Base-by-base conservation (phyloP, 371 early-diverging fungal species). In the Nematocida ironsii region DNA sequence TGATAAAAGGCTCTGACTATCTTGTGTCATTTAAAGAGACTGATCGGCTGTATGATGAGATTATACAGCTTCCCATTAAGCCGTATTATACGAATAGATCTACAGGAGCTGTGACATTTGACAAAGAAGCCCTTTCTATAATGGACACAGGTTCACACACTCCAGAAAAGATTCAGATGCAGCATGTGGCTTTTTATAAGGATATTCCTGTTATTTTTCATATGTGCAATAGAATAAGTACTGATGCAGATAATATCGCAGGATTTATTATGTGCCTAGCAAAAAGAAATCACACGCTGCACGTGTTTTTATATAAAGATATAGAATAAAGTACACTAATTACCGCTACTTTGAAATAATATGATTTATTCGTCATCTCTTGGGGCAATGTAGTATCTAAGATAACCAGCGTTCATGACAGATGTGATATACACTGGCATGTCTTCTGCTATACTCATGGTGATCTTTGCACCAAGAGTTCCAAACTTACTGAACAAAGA, bases 401-500 rank as follows among this genome's bases (percentile, higher is more conserved):
- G 90, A 88, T 93, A 92, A 58, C 95, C 96, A 47, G 92, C 84
- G 52, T 94, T 91, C 84, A 95, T 92, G 85, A 91, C 90, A 88
- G 94, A 95, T 88, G 95, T 94, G 64, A 96, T 91, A 85, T 95
- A 87, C 72, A 95, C 87, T 40, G 97, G 97, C 11, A 92, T 91
- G 40, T 93, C 94, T 83, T 90, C 89, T 50, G 92, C 90, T 86
- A 96, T 88, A 85, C 89, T 89, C 67, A 96, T 88, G 61, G 89
- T 90, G 74, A 96, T 95, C 40, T 85, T 83, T 6, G 86, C 84
- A 13, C 92, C 89, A 61, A 95, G 89, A 6, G 95, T 91, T 7
- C 94, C 92, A 48, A 96, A 95, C 89, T 96, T 97, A 72, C 94
- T 91, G 82, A 97, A 95, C 89, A 91, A 91, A 83, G 89, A 88